Conservation (phyloP, 352 stramenopile species). For the Phytophthora pinifolia region DNA sequence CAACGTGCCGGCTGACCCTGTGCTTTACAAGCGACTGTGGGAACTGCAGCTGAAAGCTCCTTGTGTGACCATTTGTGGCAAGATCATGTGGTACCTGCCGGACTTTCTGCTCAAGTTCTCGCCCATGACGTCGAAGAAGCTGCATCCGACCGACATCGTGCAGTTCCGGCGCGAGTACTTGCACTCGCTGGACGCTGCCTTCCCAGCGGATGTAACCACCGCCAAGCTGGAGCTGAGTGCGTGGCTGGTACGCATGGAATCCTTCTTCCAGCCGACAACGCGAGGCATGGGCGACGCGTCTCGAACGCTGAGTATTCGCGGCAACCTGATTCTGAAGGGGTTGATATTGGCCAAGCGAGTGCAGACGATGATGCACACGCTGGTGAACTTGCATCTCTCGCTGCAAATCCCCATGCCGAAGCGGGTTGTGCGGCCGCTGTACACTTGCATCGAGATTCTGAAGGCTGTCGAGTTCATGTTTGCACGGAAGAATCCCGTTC, state of each 20-base stretch:
- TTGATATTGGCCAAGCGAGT: constrained; percentile 89
- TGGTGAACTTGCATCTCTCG: constrained; percentile 88
- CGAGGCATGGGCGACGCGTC: constrained; percentile 68
- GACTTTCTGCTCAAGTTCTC: constrained; percentile 88
- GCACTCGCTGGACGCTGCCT: constrained; percentile 77
- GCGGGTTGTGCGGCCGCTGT: constrained; percentile 78
- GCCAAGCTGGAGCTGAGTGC: constrained; percentile 82
- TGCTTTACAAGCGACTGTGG: constrained; percentile 92
- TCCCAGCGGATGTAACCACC: constrained; percentile 72
- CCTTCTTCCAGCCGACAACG: constrained; percentile 83
- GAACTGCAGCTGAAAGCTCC: constrained; percentile 81
- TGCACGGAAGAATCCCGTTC: constrained; percentile 80
- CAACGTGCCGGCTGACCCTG: constrained; percentile 83
- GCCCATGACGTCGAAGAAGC: constrained; percentile 83
- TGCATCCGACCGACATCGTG: constrained; percentile 71
- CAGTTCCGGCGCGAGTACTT: constrained; percentile 83
- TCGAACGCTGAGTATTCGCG: constrained; percentile 80
- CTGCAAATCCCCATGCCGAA: constrained; percentile 88
- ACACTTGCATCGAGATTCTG: constrained; percentile 90
- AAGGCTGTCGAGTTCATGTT: constrained; percentile 95
- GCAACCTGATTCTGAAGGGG: constrained; percentile 91
- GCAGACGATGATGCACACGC: constrained; percentile 89
- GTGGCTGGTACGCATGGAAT: constrained; percentile 88
- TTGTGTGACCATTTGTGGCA: constrained; percentile 81
- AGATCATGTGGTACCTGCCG: constrained; percentile 84